A percentile compares a stretch with the other conserved stretches of the same genome.
These are phyloP conservation scores for Colletotrichum musicola DNA, from an alignment of 2,329 filamentous ascomycete species.

Conservation along the genomic window DNA sequence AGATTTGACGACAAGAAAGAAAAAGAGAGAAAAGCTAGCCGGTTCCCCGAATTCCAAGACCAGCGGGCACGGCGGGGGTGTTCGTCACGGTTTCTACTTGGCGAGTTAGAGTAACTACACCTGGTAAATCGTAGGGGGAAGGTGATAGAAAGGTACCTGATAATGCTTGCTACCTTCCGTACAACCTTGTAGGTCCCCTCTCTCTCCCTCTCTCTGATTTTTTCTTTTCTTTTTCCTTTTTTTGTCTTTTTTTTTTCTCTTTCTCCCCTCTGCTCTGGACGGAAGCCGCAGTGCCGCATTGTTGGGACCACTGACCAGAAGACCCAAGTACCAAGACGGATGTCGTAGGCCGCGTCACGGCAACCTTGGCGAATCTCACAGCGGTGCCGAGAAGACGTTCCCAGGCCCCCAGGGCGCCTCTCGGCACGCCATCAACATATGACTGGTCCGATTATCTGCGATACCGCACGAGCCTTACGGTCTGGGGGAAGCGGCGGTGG, in stretches of 20 bases:
- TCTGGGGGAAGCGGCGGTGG: slow-evolving; percentile 3
- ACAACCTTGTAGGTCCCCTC: no score
- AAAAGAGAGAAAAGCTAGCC: neutral
- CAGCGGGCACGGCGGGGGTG: neutral
- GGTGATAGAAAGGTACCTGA: no score
- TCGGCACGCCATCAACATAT: slow-evolving; percentile 26
- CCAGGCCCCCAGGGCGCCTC: slow-evolving; percentile 2
- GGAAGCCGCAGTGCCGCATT: neutral
- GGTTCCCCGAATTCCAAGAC: neutral
- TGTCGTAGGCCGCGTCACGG: slow-evolving; percentile 33
- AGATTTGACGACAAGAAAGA: slow-evolving; percentile 6
- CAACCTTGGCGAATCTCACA: slow-evolving; percentile 33
- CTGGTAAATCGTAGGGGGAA: no score
- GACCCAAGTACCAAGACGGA: slow-evolving; percentile 11
- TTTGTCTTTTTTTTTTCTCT: neutral
- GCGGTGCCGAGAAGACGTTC: slow-evolving; percentile 21
- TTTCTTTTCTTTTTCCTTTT: no score
- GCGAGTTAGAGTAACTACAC: neutral
- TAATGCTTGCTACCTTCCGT: no score
- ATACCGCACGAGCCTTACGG: slow-evolving; percentile 21
- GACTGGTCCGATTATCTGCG: slow-evolving; percentile 13
- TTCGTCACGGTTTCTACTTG: neutral
- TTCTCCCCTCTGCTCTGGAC: neutral
- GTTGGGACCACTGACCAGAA: neutral
- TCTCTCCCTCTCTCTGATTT: no score